Evolutionary conservation across 495 filamentous ascomycete genomes (phyloP).

Genomic region (Neurospora sp.): DNA sequence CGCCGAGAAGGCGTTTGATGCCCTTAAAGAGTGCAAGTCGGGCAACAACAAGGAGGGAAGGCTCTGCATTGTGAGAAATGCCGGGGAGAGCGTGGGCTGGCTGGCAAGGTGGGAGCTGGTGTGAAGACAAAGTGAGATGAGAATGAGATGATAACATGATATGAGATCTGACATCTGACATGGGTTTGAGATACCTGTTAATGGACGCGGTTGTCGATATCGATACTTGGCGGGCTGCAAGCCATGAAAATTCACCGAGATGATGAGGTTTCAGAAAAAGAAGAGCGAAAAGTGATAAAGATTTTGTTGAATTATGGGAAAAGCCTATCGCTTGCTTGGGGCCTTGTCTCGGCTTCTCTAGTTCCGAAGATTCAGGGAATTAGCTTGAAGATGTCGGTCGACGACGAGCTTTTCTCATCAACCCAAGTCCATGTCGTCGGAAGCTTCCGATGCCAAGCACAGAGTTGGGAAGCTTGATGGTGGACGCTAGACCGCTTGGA

Average conservation of each 20-base stretch:
- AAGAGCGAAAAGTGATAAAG: not conserved
- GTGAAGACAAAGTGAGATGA: constrained; percentile 15
- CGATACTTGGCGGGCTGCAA: not conserved
- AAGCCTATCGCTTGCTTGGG: not conserved
- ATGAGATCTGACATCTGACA: not conserved
- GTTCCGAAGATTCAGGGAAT: not conserved
- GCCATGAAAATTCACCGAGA: not conserved
- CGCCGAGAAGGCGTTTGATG: constrained; percentile 43
- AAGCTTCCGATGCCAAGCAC: not conserved
- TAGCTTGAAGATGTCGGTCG: not conserved
- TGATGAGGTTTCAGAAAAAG: not conserved
- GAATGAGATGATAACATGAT: not conserved
- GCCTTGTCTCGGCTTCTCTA: not conserved
- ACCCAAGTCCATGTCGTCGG: not conserved
- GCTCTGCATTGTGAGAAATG: constrained; percentile 71
- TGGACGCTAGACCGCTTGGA: not conserved
- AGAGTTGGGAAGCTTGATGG: not conserved
- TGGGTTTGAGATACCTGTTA: not conserved
- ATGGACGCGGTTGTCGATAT: not conserved
- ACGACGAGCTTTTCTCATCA: not conserved
- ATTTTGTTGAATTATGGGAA: not conserved
- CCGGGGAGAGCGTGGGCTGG: constrained; percentile 66
- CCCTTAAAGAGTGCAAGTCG: constrained; percentile 2
- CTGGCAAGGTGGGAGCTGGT: constrained; percentile 71
- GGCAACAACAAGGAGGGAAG: constrained; percentile 22